Percentiles rank a stretch among this genome's conserved stretches.
phyloP scores from a whole-genome alignment of 305 asterid genomes.

The Plantago rigida region DNA sequence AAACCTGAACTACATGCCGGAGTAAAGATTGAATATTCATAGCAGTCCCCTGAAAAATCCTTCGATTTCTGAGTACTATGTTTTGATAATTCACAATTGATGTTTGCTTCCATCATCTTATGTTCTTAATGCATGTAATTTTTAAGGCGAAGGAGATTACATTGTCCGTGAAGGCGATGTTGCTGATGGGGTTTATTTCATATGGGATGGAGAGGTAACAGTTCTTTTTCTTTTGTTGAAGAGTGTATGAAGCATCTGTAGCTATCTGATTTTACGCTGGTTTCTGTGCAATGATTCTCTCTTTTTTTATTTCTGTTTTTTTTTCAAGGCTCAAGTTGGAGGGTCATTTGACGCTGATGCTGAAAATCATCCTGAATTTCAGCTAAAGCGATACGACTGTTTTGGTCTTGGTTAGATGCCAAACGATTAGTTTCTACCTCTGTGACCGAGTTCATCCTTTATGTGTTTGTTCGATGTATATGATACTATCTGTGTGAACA shows the following conservation, averaged over 20 bases:
- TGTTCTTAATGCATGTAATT: constrained; percentile 16
- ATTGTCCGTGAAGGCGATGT: constrained; percentile 73
- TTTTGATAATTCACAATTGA: constrained; percentile 1
- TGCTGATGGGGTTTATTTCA: constrained; percentile 69
- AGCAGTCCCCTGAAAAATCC: too few relatives aligned
- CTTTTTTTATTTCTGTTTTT: not conserved
- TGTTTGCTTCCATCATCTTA: constrained; percentile 22
- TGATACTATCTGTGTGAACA: constrained; percentile 7
- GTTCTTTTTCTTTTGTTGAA: constrained; percentile 15
- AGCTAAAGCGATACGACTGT: constrained; percentile 58
- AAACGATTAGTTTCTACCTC: constrained; percentile 13
- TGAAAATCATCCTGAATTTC: constrained; percentile 52
- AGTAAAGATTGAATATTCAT: too few relatives aligned
- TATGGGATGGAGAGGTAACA: constrained; percentile 86
- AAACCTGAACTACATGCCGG: too few relatives aligned
- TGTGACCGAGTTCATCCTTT: constrained; percentile 1
- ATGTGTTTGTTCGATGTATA: constrained; percentile 17
- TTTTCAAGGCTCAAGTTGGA: constrained; percentile 68
- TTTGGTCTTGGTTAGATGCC: constrained; percentile 76
- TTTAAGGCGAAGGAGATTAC: constrained; percentile 62
- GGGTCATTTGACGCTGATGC: constrained; percentile 58
- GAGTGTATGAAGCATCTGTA: constrained; percentile 6
- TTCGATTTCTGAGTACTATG: not conserved
- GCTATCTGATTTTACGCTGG: constrained; percentile 18
- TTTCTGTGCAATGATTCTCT: constrained; percentile 10